Evolutionary conservation across 768 basidiomycete genomes (phyloP).

Genomic region (Mycena amicta): DNA sequence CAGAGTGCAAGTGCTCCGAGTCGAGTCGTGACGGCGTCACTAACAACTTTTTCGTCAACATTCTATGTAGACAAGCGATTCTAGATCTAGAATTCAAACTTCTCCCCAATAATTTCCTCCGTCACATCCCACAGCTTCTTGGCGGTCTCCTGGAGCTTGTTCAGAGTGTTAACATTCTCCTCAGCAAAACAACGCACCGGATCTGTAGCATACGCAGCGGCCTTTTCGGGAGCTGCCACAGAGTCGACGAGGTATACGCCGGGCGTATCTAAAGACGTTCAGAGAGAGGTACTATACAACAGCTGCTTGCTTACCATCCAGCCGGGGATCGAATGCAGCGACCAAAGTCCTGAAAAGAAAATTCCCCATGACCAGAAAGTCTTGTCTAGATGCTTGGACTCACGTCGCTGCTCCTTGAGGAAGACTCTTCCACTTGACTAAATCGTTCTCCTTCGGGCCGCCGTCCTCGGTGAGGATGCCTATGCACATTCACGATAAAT

Average conservation of each 20-base stretch:
- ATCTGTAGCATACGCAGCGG: not conserved
- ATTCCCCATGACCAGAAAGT: not conserved
- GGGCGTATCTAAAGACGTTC: not conserved
- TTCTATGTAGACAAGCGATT: not conserved
- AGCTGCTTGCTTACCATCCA: not conserved
- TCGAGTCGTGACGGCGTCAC: too few relatives aligned
- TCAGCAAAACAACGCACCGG: not conserved
- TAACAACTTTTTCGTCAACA: too few relatives aligned
- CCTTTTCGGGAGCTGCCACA: not conserved
- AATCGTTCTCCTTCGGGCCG: not conserved
- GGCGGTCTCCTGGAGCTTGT: not conserved
- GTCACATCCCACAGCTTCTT: not conserved
- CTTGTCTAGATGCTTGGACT: not conserved
- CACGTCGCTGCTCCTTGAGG: constrained; percentile 8
- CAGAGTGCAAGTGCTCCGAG: too few relatives aligned
- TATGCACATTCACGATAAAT: not conserved
- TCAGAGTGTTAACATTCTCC: not conserved
- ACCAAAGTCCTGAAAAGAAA: not conserved
- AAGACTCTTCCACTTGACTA: constrained; percentile 13
- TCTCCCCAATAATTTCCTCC: not conserved
- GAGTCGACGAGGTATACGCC: not conserved
- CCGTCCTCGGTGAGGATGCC: constrained; percentile 12
- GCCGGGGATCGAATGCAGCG: not conserved
- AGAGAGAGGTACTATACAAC: too few relatives aligned
- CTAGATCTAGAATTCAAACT: not conserved